These are phyloP conservation scores for Fusarium papillatum DNA, from an alignment of 2,329 filamentous ascomycete species.

Conservation along the genomic window DNA sequence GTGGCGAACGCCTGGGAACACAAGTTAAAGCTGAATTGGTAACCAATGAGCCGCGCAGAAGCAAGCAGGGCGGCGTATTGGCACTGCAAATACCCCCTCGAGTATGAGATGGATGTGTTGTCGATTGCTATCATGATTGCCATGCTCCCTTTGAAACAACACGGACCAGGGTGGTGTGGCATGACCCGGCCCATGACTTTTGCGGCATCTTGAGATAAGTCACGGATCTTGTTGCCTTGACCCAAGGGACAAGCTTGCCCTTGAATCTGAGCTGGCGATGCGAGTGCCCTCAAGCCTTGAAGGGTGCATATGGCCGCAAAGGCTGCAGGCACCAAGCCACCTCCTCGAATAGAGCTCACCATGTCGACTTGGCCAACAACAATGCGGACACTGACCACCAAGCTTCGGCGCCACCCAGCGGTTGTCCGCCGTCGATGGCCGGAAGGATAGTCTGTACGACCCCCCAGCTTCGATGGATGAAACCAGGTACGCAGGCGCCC, in stretches of 20 bases:
- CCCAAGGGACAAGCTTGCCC: neutral
- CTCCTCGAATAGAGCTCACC: neutral
- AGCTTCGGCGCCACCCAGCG: constrained; percentile 8
- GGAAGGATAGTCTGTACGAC: constrained; percentile 33
- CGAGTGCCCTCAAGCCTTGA: neutral
- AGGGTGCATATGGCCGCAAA: neutral
- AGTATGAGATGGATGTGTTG: neutral
- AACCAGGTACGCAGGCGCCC: constrained; percentile 34
- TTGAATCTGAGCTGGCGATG: neutral
- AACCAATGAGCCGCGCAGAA: constrained; percentile 38
- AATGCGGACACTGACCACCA: neutral
- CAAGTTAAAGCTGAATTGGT: constrained; percentile 37
- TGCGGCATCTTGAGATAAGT: neutral
- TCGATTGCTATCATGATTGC: neutral
- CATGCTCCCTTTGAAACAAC: neutral
- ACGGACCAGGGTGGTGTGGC: neutral
- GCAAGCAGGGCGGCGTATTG: neutral
- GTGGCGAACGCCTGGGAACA: constrained; percentile 25
- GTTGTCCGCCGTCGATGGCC: constrained; percentile 14
- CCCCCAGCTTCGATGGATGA: constrained; percentile 29
- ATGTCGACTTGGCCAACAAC: neutral
- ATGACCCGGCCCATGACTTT: neutral
- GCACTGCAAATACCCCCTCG: constrained; percentile 13
- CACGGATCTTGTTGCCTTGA: neutral
- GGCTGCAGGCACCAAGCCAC: neutral